Conservation (phyloP, 2,329 filamentous ascomycete species). For the Tolypocladium amazonense region DNA sequence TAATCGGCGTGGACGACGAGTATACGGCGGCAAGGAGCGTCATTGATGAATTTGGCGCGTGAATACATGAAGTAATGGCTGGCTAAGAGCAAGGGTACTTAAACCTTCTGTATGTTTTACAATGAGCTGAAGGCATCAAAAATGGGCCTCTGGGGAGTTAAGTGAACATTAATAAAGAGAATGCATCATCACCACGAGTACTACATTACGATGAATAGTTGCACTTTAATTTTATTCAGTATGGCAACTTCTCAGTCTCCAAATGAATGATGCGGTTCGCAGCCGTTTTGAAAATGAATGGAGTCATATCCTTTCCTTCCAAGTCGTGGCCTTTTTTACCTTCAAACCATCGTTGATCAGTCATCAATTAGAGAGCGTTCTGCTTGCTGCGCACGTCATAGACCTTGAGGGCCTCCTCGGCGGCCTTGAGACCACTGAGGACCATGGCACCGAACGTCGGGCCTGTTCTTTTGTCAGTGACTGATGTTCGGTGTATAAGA, state of each 20-base stretch:
- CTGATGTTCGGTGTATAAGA: background rate
- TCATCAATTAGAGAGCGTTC: slow-evolving; percentile 46
- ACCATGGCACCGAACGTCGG: slow-evolving; percentile 87
- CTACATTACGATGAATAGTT: background rate
- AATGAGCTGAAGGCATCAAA: background rate
- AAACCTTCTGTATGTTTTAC: background rate
- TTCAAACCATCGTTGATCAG: background rate
- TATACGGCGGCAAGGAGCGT: slow-evolving; percentile 1
- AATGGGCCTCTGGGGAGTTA: background rate
- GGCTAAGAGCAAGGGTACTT: background rate
- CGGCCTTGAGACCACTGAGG: slow-evolving; percentile 78
- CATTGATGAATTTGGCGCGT: slow-evolving; percentile 5
- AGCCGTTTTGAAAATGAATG: background rate
- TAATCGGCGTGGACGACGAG: slow-evolving; percentile 1
- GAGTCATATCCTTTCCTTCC: background rate
- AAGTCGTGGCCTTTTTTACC: background rate
- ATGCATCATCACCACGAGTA: too few species aligned
- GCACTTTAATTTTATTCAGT: slow-evolving; percentile 1
- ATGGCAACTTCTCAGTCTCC: slow-evolving; percentile 3
- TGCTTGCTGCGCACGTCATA: slow-evolving; percentile 70
- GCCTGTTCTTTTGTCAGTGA: slow-evolving; percentile 18
- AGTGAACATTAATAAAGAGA: background rate
- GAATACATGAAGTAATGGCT: background rate
- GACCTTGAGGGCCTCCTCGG: slow-evolving; percentile 71
- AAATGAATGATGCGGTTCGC: background rate